Percentiles rank a stretch among this genome's conserved stretches.
These are phyloP conservation scores for Aspergillus aculeatus DNA, from an alignment of 2,329 filamentous ascomycete genomes.

Conservation along the genomic window DNA sequence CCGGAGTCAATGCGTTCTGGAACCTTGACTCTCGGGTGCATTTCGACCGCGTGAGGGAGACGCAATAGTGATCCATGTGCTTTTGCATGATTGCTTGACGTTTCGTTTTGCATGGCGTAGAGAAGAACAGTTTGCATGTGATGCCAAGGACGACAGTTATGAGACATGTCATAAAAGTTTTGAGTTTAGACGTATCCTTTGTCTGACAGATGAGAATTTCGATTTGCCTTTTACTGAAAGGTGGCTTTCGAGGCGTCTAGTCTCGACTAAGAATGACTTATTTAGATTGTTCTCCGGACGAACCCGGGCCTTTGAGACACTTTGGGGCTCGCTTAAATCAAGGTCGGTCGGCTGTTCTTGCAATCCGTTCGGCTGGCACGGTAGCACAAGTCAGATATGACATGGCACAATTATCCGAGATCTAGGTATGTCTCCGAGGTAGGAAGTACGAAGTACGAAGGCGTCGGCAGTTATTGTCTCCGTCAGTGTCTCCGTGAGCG, in stretches of 20 bases:
- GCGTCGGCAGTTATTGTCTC: too few species aligned
- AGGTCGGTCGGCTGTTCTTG: neutral
- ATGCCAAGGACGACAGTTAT: neutral
- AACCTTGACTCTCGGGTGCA: conserved; percentile 9
- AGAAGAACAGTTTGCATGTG: neutral
- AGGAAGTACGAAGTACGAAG: too few species aligned
- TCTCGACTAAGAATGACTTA: neutral
- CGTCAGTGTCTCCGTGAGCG: too few species aligned
- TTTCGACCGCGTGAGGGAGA: conserved; percentile 1
- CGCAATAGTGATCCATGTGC: neutral
- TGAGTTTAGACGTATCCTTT: neutral
- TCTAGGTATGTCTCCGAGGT: neutral
- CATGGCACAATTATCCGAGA: neutral
- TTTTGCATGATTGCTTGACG: neutral
- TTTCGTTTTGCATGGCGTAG: neutral
- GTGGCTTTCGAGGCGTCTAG: neutral
- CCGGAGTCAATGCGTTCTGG: conserved; percentile 10
- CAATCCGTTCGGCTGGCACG: neutral
- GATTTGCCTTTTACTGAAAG: neutral
- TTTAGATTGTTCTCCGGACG: neutral
- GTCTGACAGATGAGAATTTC: neutral
- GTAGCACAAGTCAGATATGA: neutral
- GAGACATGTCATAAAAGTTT: neutral
- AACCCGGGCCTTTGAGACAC: neutral
- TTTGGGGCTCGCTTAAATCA: neutral